phyloP scores from a whole-genome alignment of 257 asterid genomes.

The Solanum arcanum region DNA sequence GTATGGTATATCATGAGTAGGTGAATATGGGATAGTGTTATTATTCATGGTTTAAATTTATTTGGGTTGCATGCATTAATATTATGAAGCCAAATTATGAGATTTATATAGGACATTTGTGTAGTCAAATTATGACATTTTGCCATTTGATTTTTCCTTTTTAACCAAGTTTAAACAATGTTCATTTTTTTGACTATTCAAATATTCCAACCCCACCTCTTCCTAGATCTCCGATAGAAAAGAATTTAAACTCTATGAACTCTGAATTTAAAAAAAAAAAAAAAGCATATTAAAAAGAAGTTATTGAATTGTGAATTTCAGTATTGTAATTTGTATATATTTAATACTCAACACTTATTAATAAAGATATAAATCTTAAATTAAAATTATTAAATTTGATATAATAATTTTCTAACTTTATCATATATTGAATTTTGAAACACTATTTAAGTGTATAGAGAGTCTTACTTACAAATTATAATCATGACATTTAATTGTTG shows the following conservation, averaged over 20 bases:
- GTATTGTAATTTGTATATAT: no score
- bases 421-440: no score
- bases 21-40: background rate
- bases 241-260: background rate
- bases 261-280: background rate
- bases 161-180: background rate
- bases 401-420: background rate
- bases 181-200: background rate
- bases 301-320: rapidly evolving
- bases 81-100: background rate
- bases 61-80: background rate
- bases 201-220: background rate
- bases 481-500: background rate
- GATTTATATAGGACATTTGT: background rate
- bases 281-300: no score
- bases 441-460: background rate
- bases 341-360: no score
- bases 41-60: background rate
- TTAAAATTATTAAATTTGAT: background rate
- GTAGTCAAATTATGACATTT: background rate
- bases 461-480: background rate
- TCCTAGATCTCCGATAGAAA: background rate
- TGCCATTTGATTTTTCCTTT: background rate
- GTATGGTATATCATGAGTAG: background rate
- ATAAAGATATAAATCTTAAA: no score